Conservation (phyloP, 441 rosid species). For the Aquilaria agallochum region DNA sequence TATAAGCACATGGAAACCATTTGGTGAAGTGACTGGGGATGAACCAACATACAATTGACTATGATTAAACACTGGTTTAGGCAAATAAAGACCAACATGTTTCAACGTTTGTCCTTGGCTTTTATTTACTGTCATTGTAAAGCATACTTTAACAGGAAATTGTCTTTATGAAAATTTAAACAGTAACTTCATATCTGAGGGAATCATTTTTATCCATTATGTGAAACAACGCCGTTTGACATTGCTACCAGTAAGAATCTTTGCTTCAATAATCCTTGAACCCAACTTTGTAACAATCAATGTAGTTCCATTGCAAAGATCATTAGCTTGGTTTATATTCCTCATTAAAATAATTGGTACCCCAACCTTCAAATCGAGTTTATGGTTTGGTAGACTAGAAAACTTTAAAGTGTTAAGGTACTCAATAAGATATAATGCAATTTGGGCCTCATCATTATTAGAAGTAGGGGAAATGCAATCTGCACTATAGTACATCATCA, state of each 20-base stretch:
- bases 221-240: neutral
- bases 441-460: too few relatives aligned
- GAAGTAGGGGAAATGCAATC: too few relatives aligned
- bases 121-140: slow-evolving; percentile 14
- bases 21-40: neutral
- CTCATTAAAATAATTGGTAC: neutral
- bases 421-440: neutral
- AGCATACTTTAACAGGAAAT: slow-evolving; percentile 9
- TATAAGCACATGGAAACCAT: too few relatives aligned
- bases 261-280: neutral
- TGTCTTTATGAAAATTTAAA: neutral
- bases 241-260: neutral
- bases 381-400: neutral
- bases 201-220: neutral
- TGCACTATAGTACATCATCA: too few relatives aligned
- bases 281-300: neutral
- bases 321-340: neutral
- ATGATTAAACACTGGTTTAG: slow-evolving; percentile 11
- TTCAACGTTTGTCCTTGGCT: slow-evolving; percentile 12
- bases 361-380: neutral
- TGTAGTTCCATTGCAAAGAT: neutral
- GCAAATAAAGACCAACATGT: slow-evolving; percentile 1
- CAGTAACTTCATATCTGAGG: neutral
- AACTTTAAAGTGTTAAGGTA: neutral
- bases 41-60: slow-evolving; percentile 6